These are phyloP conservation scores for Eucalyptus paniculata DNA, from an alignment of 345 rosid genomes.

Conservation along the genomic window DNA sequence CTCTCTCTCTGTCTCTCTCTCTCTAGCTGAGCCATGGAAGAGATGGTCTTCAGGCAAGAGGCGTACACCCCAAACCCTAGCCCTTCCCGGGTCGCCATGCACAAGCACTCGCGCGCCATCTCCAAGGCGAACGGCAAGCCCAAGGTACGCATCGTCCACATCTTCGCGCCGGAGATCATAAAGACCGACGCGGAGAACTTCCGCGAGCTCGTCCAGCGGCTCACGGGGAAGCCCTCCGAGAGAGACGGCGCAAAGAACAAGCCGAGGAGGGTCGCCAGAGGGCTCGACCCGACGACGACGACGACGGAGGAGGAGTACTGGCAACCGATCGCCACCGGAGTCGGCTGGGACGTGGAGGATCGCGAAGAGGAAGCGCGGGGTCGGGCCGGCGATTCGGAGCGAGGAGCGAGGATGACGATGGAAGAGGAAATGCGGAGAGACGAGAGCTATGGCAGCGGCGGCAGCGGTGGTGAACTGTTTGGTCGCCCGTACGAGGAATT, in stretches of 20 bases:
- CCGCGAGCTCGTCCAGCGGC: conserved; percentile 79
- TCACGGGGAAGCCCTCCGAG: conserved; percentile 68
- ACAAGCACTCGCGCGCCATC: conserved; percentile 31
- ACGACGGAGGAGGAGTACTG: neutral
- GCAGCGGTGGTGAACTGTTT: neutral
- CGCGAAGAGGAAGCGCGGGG: conserved; percentile 4
- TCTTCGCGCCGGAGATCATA: conserved; percentile 93
- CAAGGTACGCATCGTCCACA: conserved; percentile 72
- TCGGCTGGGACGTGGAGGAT: neutral
- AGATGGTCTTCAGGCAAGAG: neutral
- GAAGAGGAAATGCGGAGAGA: neutral
- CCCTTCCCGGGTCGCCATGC: conserved; percentile 25
- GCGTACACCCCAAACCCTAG: conserved; percentile 25
- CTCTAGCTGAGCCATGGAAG: neutral
- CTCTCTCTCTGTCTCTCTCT: neutral
- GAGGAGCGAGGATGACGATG: conserved; percentile 24
- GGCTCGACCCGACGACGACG: neutral
- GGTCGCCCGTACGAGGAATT: neutral
- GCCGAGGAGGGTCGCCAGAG: neutral
- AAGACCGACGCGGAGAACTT: conserved; percentile 84
- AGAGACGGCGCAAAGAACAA: neutral
- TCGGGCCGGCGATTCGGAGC: neutral
- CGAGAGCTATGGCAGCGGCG: neutral
- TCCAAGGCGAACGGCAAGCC: conserved; percentile 51
- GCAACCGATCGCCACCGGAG: neutral